These are phyloP conservation scores for Didymella lethalis DNA, from an alignment of 2,329 filamentous ascomycete genomes.

Conservation along the genomic window DNA sequence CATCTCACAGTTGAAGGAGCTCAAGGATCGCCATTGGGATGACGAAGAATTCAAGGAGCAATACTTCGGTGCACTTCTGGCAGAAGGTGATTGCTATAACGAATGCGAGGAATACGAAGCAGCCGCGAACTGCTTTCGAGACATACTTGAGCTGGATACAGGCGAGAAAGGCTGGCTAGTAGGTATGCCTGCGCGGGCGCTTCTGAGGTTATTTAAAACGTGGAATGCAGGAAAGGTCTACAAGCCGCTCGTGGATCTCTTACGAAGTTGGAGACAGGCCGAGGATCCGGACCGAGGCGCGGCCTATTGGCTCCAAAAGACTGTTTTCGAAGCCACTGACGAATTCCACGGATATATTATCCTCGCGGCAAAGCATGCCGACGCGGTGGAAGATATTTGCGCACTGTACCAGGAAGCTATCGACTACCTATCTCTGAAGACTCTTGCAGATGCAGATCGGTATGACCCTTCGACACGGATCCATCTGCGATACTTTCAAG, in stretches of 20 bases:
- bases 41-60: neutral
- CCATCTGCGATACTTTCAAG: constrained; percentile 11
- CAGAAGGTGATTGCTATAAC: neutral
- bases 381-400: neutral
- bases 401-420: neutral
- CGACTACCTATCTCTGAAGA: neutral
- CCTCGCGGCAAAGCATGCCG: neutral
- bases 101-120: neutral
- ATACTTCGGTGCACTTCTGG: neutral
- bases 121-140: neutral
- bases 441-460: neutral
- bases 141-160: neutral
- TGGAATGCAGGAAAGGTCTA: neutral
- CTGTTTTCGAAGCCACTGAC: too few species aligned
- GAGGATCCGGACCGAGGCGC: neutral
- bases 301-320: neutral
- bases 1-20: neutral
- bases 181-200: neutral
- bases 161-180: neutral
- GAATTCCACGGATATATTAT: neutral
- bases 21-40: neutral
- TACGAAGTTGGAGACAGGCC: constrained; percentile 7
- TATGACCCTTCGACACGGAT: neutral
- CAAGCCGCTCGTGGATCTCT: neutral
- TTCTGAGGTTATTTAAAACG: neutral